Evolutionary conservation across 345 rosid genomes (phyloP).

Genomic region (Moringa oleifera): DNA sequence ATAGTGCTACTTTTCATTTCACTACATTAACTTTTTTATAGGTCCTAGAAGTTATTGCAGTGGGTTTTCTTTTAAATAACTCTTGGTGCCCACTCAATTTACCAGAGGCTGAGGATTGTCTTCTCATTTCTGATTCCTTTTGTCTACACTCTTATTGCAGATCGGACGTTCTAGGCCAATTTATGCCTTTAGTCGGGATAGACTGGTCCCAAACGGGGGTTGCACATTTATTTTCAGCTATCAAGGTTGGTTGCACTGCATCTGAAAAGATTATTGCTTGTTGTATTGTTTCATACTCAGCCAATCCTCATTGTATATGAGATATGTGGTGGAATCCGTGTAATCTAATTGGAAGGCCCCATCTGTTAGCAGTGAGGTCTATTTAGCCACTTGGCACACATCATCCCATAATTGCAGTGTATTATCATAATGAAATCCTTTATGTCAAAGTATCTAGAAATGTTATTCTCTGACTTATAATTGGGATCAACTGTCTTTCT

Average conservation of each 20-base stretch:
- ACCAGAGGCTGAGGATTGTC: slow-evolving; percentile 1
- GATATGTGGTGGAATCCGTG: background rate
- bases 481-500: background rate
- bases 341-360: background rate
- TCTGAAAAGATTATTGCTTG: slow-evolving; percentile 1
- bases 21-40: no score
- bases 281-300: slow-evolving; percentile 9
- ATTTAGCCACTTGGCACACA: no score
- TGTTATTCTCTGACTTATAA: background rate
- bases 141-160: slow-evolving; percentile 33
- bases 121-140: slow-evolving; percentile 12
- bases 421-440: background rate
- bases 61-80: no score
- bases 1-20: no score
- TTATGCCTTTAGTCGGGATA: slow-evolving; percentile 93
- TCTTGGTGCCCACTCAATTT: no score
- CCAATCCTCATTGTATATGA: background rate
- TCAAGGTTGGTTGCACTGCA: slow-evolving; percentile 56
- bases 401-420: no score
- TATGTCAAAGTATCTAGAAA: background rate
- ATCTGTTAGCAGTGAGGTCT: background rate
- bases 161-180: slow-evolving; percentile 96
- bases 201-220: slow-evolving; percentile 99
- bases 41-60: no score
- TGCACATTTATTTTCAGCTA: slow-evolving; percentile 81